These are phyloP conservation scores for Sanghuangporus weigelae DNA, from an alignment of 1,284 basidiomycete species.

Conservation along the genomic window DNA sequence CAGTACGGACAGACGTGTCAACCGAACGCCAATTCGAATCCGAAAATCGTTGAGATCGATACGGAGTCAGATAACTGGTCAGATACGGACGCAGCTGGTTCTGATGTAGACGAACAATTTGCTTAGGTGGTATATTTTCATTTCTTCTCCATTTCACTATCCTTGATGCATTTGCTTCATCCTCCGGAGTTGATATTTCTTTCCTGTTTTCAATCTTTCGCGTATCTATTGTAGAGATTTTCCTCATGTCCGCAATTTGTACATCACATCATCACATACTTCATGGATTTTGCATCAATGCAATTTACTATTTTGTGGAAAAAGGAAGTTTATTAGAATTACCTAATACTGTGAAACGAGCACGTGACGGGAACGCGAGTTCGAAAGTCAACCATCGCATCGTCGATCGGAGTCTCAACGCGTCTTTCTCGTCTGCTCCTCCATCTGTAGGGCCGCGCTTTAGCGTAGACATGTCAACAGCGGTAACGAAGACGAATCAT, in stretches of 20 bases:
- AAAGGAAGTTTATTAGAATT: not conserved
- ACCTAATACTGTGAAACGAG: not conserved
- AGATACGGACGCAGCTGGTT: constrained; percentile 13
- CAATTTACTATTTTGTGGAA: not conserved
- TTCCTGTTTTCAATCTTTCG: not conserved
- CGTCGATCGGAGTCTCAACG: not conserved
- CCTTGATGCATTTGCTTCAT: not conserved
- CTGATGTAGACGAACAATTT: not conserved
- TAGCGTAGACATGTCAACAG: not conserved
- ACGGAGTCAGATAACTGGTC: constrained; percentile 21
- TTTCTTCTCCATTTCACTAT: not conserved
- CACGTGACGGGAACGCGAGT: constrained; percentile 1
- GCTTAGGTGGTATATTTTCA: not conserved
- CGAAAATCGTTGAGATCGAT: constrained; percentile 8
- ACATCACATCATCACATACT: not conserved
- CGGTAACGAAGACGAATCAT: constrained; percentile 9
- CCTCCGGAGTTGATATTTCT: not conserved
- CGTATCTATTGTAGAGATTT: not conserved
- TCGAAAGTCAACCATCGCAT: not conserved
- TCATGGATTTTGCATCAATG: not conserved
- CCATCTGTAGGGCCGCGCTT: not conserved
- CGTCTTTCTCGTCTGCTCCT: not conserved
- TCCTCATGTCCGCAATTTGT: not conserved
- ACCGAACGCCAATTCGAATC: not conserved
- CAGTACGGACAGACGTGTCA: constrained; percentile 5